Percentiles rank a stretch among this genome's conserved stretches.
phyloP scores from a whole-genome alignment of 2,329 filamentous ascomycete species.

The Rachicladosporium sp. region DNA sequence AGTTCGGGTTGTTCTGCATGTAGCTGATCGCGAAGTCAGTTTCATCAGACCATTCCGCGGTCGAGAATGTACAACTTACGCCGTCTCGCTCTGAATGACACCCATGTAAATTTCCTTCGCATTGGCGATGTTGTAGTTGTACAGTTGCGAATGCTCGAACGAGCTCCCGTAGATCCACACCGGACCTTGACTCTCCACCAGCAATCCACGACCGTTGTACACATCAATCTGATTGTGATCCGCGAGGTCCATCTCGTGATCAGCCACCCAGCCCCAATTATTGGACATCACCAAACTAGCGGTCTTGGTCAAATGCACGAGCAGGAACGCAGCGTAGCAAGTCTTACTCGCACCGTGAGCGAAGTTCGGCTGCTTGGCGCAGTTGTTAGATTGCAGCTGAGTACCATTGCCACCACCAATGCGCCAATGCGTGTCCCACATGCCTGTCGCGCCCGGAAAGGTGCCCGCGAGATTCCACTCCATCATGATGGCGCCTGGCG shows the following conservation, averaged over 20 bases:
- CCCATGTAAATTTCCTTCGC: slow-evolving; percentile 72
- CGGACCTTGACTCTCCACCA: slow-evolving; percentile 47
- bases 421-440: slow-evolving; percentile 92
- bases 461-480: slow-evolving; percentile 74
- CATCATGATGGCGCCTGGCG: slow-evolving; percentile 79
- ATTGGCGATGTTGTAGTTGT: slow-evolving; percentile 74
- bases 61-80: slow-evolving; percentile 38
- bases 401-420: slow-evolving; percentile 33
- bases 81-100: slow-evolving; percentile 79
- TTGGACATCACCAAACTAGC: slow-evolving; percentile 71
- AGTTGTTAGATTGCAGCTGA: slow-evolving; percentile 66
- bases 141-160: slow-evolving; percentile 47
- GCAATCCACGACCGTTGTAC: slow-evolving; percentile 73
- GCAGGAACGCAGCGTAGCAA: slow-evolving; percentile 59
- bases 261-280: slow-evolving; percentile 82
- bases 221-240: slow-evolving; percentile 67
- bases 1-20: slow-evolving; percentile 72
- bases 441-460: slow-evolving; percentile 55
- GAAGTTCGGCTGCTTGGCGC: slow-evolving; percentile 58
- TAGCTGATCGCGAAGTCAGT: slow-evolving; percentile 24
- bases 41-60: too few relatives aligned
- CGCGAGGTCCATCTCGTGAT: slow-evolving; percentile 71
- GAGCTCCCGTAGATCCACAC: slow-evolving; percentile 53
- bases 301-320: slow-evolving; percentile 37
- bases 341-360: slow-evolving; percentile 39